Base-by-base conservation (phyloP, 2,329 filamentous ascomycete genomes). In the Chrysoporthe puriensis region DNA sequence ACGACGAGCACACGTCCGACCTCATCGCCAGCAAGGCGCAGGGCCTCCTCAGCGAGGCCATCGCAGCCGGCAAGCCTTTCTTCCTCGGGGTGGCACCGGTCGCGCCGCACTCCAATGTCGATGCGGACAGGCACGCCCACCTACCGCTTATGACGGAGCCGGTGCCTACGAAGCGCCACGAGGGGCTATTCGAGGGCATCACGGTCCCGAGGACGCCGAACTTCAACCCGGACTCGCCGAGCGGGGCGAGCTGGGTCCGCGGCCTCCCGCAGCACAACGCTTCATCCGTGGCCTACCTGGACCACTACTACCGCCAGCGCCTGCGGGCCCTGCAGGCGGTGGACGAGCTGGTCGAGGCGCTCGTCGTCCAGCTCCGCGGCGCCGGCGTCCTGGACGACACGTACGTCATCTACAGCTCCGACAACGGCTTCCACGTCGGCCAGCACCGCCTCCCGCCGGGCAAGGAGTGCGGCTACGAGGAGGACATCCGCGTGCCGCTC, bases 301-400 rank as follows among this genome's bases (percentile, higher is more conserved):
- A 87, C 21, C 72, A 82, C 18, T 86, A 82, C 70, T 86, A 88
- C 69, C 79, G 82, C 3, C 78, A 80, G 58, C 82, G 86, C 9
- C 79, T 88, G 1, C 81, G 83, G 40, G 73, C 84, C 0, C 79
- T 88, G 0, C 85, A 87, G 69, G 80, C 80, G 0, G 83, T 88
- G 1, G 86, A 88, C 61, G 85, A 87, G 72, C 78, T 88, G 0
- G 79, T 88, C 0, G 82, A 84, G 56, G 76, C 77, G 8, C 70
- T 88, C 1, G 71, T 87, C 2, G 71, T 73, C 0, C 79, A 79
- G 4, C 77, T 88, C 0, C 78, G 81, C 1, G 74, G 75, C 1
- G 81, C 86, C 0, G 88, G 86, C n/a, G 78, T 91, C 1, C 81
- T 91, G 16, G 88, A 88, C 65, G 85, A 88, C 40, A 84, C 86